Evolutionary conservation across 305 asterid genomes (phyloP).

Genomic region (Solanum hybrid): DNA sequence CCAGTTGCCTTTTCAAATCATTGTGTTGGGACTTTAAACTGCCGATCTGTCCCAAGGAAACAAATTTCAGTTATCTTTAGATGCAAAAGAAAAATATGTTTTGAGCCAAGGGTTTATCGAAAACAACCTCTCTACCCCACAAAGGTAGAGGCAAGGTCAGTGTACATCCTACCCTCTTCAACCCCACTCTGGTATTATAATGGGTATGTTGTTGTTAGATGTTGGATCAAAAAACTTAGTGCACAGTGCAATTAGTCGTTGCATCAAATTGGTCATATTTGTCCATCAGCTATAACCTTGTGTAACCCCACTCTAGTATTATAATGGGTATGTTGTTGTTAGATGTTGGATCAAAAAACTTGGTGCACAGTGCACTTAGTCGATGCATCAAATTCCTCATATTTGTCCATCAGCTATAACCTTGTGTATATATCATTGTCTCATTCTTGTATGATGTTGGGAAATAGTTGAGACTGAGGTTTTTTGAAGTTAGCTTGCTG

Average conservation of each 20-base stretch:
- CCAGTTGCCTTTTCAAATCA: constrained; percentile 64
- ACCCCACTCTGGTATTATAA: neutral
- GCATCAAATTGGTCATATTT: neutral
- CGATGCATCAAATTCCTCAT: neutral
- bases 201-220: neutral
- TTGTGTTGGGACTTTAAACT: constrained; percentile 46
- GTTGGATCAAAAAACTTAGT: neutral
- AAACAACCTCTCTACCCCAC: neutral
- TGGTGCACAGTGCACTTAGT: neutral
- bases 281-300: neutral
- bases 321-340: neutral
- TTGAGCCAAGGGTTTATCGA: neutral
- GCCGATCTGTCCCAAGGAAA: constrained; percentile 40
- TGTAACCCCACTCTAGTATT: neutral
- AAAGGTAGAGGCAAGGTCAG: neutral
- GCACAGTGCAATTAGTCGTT: neutral
- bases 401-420: neutral
- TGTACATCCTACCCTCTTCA: neutral
- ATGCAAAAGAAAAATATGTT: neutral
- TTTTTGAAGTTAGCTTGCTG: constrained; percentile 65
- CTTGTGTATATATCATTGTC: neutral
- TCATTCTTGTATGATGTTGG: constrained; percentile 2
- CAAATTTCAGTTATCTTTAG: neutral
- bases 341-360: neutral
- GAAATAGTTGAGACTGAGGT: constrained; percentile 75